Evolutionary conservation across 768 basidiomycete genomes (phyloP), one percentile per base, ranked within the genome.

Genomic region (Coprinopsis strossmayeri): DNA sequence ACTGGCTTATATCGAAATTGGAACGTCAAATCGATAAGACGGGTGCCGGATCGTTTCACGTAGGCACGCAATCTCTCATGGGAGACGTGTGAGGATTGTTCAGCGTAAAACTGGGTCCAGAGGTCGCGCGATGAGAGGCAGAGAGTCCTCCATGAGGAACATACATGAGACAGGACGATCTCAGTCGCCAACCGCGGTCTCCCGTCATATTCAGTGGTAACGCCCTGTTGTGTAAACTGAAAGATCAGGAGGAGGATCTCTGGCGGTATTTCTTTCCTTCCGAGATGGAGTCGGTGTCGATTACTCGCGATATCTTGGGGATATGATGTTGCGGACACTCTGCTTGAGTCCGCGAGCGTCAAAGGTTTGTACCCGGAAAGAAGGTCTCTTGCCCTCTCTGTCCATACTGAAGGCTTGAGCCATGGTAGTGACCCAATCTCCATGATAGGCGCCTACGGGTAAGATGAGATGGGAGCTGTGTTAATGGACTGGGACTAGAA

Each of bases 211-310:
- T 32, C 27, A 25, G 13, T 5, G 23, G 18, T 28, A 7, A 27
- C n/a, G 15, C 30, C n/a, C 21, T 9, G 23, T 26, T 25, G 40
- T 9, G 34, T 12, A 17, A 34, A 25, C 1, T 39, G 42, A 13
- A 50, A 30, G 1, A 50, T 45, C 18, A 27, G 18, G 35, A 45
- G 42, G 5, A 50, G 43, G 26, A 50, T 5, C 21, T 50, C 49
- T 12, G n/a, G 21, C 1, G 49, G 49, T 11, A 50, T 35, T 5
- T 44, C 25, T 27, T 9, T 45, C 43, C 28, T n/a, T n/a, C n/a
- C n/a, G n/a, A n/a, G n/a, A n/a, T n/a, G n/a, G n/a, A n/a, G n/a
- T n/a, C n/a, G n/a, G n/a, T n/a, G n/a, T n/a, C n/a, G n/a, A n/a
- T n/a, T n/a, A n/a, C n/a, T n/a, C n/a, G n/a, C n/a, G n/a, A n/a